Evolutionary conservation across 768 basidiomycete genomes (phyloP).

Genomic region (Lactarius akahatsu): DNA sequence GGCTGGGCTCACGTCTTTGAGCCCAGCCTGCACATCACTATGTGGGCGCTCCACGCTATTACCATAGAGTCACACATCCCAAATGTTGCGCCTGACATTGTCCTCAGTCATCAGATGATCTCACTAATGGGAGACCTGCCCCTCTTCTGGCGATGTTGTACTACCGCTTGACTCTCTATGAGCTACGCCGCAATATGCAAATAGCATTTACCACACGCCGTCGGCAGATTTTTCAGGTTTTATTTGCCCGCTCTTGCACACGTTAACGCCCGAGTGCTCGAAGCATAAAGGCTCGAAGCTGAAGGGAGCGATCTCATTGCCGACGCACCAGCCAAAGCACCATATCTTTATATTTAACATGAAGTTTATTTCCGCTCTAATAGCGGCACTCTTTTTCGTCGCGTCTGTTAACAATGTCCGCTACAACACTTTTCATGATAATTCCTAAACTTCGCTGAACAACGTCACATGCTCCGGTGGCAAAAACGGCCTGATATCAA

Average conservation of each 20-base stretch:
- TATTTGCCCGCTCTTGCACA: not conserved
- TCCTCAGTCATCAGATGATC: not conserved
- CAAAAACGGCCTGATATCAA: slow-evolving; percentile 21
- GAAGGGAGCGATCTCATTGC: not conserved
- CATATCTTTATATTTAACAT: not conserved
- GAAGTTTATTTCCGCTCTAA: not conserved
- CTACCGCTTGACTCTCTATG: not conserved
- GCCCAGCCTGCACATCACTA: not conserved
- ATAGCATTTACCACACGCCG: not conserved
- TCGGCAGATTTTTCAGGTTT: not conserved
- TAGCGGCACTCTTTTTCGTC: not conserved
- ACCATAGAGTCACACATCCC: not conserved
- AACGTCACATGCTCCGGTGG: slow-evolving; percentile 32
- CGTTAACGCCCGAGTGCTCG: not conserved
- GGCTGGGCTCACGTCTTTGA: no score
- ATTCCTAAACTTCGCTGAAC: slow-evolving; percentile 9
- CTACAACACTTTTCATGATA: slow-evolving; percentile 17
- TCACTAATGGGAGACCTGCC: not conserved
- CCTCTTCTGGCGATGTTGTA: not conserved
- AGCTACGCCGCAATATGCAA: not conserved
- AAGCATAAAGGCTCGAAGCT: not conserved
- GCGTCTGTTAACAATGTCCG: slow-evolving; percentile 5
- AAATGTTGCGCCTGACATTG: not conserved
- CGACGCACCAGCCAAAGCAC: not conserved
- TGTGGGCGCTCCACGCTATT: not conserved